A percentile compares a stretch with the other conserved stretches of the same genome.
Evolutionary conservation across 768 basidiomycete genomes (phyloP).

Genomic region (Russula brevipes): DNA sequence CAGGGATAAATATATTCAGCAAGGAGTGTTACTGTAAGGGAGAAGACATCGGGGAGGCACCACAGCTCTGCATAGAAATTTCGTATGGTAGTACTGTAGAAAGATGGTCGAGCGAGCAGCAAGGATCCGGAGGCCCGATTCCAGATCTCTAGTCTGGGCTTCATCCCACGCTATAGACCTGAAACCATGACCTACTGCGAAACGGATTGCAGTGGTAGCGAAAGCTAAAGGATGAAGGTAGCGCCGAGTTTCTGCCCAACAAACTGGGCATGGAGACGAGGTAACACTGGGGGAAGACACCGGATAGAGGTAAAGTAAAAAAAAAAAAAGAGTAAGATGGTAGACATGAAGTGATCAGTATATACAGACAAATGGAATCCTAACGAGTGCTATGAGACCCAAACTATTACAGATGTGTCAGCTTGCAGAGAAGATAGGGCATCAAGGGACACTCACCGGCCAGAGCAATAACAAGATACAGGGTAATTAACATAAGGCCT

Average conservation of each 20-base stretch:
- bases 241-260: background rate
- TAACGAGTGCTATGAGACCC: slow-evolving; percentile 38
- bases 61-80: background rate
- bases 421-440: background rate
- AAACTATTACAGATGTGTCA: slow-evolving; percentile 33
- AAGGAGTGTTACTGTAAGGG: no score
- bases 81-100: background rate
- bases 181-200: background rate
- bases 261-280: background rate
- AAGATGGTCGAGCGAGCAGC: background rate
- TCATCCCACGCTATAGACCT: background rate
- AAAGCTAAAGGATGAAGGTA: background rate
- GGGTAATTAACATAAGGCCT: slow-evolving; percentile 68
- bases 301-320: background rate
- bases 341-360: background rate
- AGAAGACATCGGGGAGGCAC: background rate
- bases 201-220: background rate
- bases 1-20: no score
- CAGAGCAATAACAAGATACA: slow-evolving; percentile 78
- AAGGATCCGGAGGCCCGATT: background rate
- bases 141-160: background rate
- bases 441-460: slow-evolving; percentile 50
- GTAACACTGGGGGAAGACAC: background rate
- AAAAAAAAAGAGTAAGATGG: background rate
- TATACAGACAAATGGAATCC: background rate